Evolutionary conservation across 805 yeast species (phyloP).

Genomic region (Saccharomycodes ludwigii): DNA sequence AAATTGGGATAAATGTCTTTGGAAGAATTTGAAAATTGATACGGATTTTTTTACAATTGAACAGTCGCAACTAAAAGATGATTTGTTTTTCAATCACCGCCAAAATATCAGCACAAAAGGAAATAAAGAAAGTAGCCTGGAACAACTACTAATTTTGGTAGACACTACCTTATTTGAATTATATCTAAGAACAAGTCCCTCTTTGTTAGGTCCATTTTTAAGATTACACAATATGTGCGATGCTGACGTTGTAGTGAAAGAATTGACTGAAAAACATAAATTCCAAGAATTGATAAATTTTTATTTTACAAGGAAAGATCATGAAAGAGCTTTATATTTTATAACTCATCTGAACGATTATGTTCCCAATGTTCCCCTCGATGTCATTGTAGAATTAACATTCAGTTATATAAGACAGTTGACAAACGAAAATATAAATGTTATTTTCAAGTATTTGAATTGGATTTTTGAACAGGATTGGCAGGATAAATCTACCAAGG

Average conservation of each 20-base stretch:
- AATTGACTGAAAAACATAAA: slow-evolving; percentile 35
- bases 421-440: slow-evolving; percentile 33
- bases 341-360: slow-evolving; percentile 26
- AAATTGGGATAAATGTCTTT: slow-evolving; percentile 8
- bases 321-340: slow-evolving; percentile 54
- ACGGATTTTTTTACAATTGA: slow-evolving; percentile 19
- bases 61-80: too few species aligned
- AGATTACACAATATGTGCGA: slow-evolving; percentile 69
- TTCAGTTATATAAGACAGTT: slow-evolving; percentile 49
- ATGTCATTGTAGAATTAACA: slow-evolving; percentile 13
- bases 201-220: slow-evolving; percentile 71
- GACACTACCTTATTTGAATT: slow-evolving; percentile 74
- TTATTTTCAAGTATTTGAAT: slow-evolving; percentile 44
- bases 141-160: slow-evolving; percentile 32
- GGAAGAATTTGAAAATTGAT: slow-evolving; percentile 16
- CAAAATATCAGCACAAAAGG: too few species aligned
- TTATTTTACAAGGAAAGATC: slow-evolving; percentile 49
- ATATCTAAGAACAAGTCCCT: slow-evolving; percentile 55
- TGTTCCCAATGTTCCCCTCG: slow-evolving; percentile 10
- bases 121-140: slow-evolving; percentile 25
- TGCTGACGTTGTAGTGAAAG: slow-evolving; percentile 43
- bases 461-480: slow-evolving; percentile 32
- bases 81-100: too few species aligned
- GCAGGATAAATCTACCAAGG: slow-evolving; percentile 15
- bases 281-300: slow-evolving; percentile 68